A percentile compares a stretch with the other conserved stretches of the same genome.
Evolutionary conservation across 1,284 basidiomycete genomes (phyloP).

Genomic region (Filobasidium uniguttulatum): DNA sequence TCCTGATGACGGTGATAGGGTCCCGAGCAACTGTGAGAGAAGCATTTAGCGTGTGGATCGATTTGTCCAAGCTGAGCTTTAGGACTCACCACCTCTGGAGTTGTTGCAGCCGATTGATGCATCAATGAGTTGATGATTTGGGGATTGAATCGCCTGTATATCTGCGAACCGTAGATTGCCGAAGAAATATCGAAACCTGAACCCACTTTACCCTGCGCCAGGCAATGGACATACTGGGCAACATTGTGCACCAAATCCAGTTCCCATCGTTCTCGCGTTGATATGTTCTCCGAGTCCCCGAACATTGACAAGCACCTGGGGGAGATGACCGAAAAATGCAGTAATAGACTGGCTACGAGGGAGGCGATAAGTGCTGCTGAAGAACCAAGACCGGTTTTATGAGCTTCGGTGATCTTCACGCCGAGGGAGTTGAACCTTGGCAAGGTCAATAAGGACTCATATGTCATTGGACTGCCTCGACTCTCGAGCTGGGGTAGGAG

Average conservation of each 20-base stretch:
- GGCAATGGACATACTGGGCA: constrained; percentile 90
- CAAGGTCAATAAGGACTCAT: constrained; percentile 47
- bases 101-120: constrained; percentile 23
- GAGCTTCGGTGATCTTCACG: constrained; percentile 59
- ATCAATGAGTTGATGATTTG: constrained; percentile 54
- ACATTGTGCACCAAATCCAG: constrained; percentile 64
- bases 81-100: constrained; percentile 11
- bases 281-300: too few species aligned
- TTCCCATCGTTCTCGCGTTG: background rate
- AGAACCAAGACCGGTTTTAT: constrained; percentile 96
- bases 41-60: background rate
- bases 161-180: constrained; percentile 86
- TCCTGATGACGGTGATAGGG: constrained; percentile 20
- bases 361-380: constrained; percentile 95
- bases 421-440: constrained; percentile 62
- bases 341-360: constrained; percentile 68
- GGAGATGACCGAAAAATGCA: constrained; percentile 58
- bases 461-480: constrained; percentile 43
- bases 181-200: constrained; percentile 93
- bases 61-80: background rate
- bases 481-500: constrained; percentile 45
- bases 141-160: constrained; percentile 82
- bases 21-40: constrained; percentile 32
- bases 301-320: constrained; percentile 12
- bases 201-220: constrained; percentile 96